phyloP scores from a whole-genome alignment of 1,284 basidiomycete genomes.

The Ceratobasidium theobromae region DNA sequence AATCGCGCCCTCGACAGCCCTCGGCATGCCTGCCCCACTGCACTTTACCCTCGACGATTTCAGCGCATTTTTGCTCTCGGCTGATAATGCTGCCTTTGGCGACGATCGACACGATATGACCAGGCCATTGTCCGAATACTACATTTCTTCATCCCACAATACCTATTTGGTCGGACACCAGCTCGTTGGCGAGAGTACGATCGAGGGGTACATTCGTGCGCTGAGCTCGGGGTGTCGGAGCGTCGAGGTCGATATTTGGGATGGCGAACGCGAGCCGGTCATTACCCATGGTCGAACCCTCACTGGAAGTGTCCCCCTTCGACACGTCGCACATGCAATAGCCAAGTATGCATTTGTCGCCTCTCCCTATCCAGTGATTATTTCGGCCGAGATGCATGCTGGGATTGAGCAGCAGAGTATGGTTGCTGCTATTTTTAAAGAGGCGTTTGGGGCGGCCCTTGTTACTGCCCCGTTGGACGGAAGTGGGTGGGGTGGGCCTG shows the following conservation, averaged over 20 bases:
- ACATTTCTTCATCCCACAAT: slow-evolving; percentile 93
- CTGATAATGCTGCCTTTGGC: slow-evolving; percentile 61
- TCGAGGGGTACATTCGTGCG: slow-evolving; percentile 95
- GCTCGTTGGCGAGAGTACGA: slow-evolving; percentile 88
- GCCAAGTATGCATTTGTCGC: slow-evolving; percentile 90
- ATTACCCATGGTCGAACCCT: slow-evolving; percentile 92
- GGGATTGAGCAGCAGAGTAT: slow-evolving; percentile 78
- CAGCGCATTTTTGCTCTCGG: slow-evolving; percentile 71
- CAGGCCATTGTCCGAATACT: slow-evolving; percentile 83
- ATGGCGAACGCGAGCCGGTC: slow-evolving; percentile 80
- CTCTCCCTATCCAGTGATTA: slow-evolving; percentile 92
- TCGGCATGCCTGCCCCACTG: slow-evolving; percentile 35
- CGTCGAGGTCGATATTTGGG: slow-evolving; percentile 97
- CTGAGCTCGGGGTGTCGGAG: slow-evolving; percentile 87
- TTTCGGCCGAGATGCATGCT: slow-evolving; percentile 94
- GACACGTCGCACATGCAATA: slow-evolving; percentile 86
- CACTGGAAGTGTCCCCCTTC: slow-evolving; percentile 81
- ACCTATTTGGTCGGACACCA: slow-evolving; percentile 97
- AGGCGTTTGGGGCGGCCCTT: slow-evolving; percentile 77
- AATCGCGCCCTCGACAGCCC: not conserved
- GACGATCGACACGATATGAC: slow-evolving; percentile 71
- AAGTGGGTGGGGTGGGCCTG: slow-evolving; percentile 43
- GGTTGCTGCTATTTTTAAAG: slow-evolving; percentile 75
- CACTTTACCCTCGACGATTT: slow-evolving; percentile 59
- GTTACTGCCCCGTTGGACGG: slow-evolving; percentile 61